Evolutionary conservation across 1,284 basidiomycete species (phyloP).

Genomic region (Gymnopus androsaceus): DNA sequence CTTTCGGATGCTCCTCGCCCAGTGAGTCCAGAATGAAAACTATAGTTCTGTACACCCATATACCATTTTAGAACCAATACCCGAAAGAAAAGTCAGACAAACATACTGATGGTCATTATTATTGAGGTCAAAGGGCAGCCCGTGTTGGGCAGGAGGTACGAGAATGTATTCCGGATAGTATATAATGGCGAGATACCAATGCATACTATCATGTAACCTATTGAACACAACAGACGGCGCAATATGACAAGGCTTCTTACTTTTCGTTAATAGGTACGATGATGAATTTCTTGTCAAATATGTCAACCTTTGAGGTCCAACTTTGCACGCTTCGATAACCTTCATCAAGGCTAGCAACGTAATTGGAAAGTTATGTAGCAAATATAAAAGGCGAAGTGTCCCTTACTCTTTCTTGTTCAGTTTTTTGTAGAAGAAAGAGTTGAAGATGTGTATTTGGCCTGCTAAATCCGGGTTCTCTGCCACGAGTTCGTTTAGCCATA

Average conservation of each 20-base stretch:
- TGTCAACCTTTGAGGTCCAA: constrained; percentile 88
- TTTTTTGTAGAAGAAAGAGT: constrained; percentile 97
- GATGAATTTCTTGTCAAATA: constrained; percentile 91
- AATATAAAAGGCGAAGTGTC: constrained; percentile 25
- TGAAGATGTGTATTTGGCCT: constrained; percentile 87
- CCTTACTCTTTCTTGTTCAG: constrained; percentile 69
- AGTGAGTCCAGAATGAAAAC: constrained; percentile 91
- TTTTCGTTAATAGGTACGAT: constrained; percentile 97
- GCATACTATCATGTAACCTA: constrained; percentile 55
- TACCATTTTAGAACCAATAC: too few relatives aligned
- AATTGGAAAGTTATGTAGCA: too few relatives aligned
- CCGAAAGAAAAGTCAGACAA: too few relatives aligned
- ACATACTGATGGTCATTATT: too few relatives aligned
- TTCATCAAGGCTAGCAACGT: too few relatives aligned
- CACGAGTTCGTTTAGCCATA: constrained; percentile 65
- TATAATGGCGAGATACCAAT: constrained; percentile 97
- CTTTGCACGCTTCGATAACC: constrained; percentile 83
- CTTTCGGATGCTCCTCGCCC: constrained; percentile 67
- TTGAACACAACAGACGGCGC: not conserved
- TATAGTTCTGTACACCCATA: constrained; percentile 55
- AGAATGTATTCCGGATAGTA: constrained; percentile 74
- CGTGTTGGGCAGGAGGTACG: too few relatives aligned
- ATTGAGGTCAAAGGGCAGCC: too few relatives aligned
- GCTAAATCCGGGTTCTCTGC: constrained; percentile 59
- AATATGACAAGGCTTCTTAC: constrained; percentile 44